Percentiles rank a stretch among this genome's conserved stretches.
Conservation (phyloP, 140 eudicot genomes). For the Cichorium intybus region DNA sequence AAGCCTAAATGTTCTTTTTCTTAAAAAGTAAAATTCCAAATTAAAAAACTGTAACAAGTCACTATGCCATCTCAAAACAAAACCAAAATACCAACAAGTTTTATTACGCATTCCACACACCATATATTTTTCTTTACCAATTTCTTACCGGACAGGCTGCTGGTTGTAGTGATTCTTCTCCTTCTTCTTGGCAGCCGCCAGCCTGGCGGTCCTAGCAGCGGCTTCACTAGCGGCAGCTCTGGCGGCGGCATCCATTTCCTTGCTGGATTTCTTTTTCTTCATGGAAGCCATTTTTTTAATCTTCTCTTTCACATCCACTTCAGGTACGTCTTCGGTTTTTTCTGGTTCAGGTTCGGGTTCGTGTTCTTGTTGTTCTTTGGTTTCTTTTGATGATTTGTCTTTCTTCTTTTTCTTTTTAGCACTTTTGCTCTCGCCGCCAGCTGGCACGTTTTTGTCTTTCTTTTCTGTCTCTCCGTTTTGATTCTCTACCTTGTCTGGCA, state of each 20-base stretch:
- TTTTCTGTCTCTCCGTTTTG: conserved; percentile 58
- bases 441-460: conserved; percentile 48
- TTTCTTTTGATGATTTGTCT: conserved; percentile 68
- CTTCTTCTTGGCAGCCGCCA: conserved; percentile 96
- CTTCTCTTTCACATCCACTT: conserved; percentile 69
- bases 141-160: conserved; percentile 71
- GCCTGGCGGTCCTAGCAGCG: conserved; percentile 84
- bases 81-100: conserved; percentile 32
- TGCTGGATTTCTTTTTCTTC: conserved; percentile 83
- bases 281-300: conserved; percentile 68
- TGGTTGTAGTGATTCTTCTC: conserved; percentile 99
- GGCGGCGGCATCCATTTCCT: conserved; percentile 86
- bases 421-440: conserved; percentile 61
- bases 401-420: conserved; percentile 92
- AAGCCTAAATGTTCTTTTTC: conserved; percentile 8
- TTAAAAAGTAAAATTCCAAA: conserved; percentile 21
- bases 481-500: conserved; percentile 51
- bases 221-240: conserved; percentile 91
- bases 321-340: conserved; percentile 51
- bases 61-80: conserved; percentile 38
- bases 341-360: conserved; percentile 41
- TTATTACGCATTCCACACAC: conserved; percentile 43
- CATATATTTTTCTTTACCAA: neutral
- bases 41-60: conserved; percentile 27
- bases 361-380: conserved; percentile 51